These are phyloP conservation scores for Colletotrichum chlorophyti DNA, from an alignment of 2,329 filamentous ascomycete genomes.

Conservation along the genomic window DNA sequence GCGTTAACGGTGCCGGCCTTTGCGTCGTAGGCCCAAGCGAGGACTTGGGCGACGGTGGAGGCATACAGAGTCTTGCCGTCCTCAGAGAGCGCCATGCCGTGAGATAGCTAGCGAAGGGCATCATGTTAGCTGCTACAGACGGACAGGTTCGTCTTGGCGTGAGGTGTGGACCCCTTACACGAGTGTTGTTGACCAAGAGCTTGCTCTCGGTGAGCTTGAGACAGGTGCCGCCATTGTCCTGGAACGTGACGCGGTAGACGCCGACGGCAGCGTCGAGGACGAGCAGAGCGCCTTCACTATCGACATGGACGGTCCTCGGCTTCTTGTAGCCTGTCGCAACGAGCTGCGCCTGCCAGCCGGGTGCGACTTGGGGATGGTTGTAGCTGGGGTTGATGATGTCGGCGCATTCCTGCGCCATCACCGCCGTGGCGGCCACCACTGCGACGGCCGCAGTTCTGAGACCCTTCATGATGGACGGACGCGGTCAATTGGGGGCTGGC, in stretches of 20 bases:
- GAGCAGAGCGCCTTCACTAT: conserved; percentile 51
- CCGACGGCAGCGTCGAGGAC: conserved; percentile 51
- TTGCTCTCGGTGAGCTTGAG: conserved; percentile 43
- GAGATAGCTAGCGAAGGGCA: conserved; percentile 52
- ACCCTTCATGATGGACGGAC: conserved; percentile 8
- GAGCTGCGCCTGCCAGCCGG: conserved; percentile 52
- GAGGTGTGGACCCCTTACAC: too few species aligned
- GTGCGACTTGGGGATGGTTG: conserved; percentile 44
- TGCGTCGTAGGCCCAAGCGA: conserved; percentile 71
- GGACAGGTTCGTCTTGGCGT: too few species aligned
- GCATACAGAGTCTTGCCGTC: conserved; percentile 62
- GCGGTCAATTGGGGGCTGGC: not conserved
- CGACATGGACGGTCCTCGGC: conserved; percentile 54
- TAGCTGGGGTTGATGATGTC: conserved; percentile 43
- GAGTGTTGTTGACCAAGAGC: conserved; percentile 38
- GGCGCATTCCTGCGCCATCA: conserved; percentile 37
- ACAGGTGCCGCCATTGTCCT: conserved; percentile 51
- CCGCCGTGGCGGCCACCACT: conserved; percentile 11
- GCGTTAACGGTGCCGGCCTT: conserved; percentile 49
- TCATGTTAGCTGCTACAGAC: too few species aligned
- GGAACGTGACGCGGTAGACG: conserved; percentile 47
- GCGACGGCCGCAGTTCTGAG: conserved; percentile 4
- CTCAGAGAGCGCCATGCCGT: conserved; percentile 59
- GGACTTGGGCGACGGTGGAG: conserved; percentile 65
- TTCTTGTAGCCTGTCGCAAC: conserved; percentile 47